Evolutionary conservation across 805 yeast genomes (phyloP).

Genomic region (Ogataea nonfermentans): DNA sequence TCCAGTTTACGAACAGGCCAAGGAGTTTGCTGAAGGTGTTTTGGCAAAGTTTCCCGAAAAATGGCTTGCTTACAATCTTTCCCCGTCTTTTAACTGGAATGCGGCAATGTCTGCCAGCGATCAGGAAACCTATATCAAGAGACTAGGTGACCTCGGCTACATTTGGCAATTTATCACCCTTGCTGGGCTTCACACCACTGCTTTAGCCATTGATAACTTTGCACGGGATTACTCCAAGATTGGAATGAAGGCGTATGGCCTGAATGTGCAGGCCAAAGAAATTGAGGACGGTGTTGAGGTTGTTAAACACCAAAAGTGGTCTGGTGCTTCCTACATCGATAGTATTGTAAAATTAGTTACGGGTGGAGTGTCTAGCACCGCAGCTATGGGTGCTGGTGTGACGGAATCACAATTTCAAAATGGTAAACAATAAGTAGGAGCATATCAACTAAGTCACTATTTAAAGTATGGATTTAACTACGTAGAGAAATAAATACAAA

Average conservation of each 20-base stretch:
- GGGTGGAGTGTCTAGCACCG: conserved; percentile 93
- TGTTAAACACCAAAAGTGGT: conserved; percentile 98
- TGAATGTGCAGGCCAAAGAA: conserved; percentile 81
- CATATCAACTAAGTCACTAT: not conserved
- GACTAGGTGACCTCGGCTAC: conserved; percentile 85
- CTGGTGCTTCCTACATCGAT: conserved; percentile 97
- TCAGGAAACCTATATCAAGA: conserved; percentile 85
- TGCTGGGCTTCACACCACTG: conserved; percentile 96
- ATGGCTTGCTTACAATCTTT: conserved; percentile 95
- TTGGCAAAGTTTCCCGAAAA: conserved; percentile 76
- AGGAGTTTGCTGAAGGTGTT: conserved; percentile 92
- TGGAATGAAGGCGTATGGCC: conserved; percentile 97
- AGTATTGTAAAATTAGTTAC: conserved; percentile 83
- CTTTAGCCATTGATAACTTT: conserved; percentile 84
- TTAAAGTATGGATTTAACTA: not conserved
- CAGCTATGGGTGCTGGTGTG: conserved; percentile 98
- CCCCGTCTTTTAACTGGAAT: conserved; percentile 98
- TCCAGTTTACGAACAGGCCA: conserved; percentile 91
- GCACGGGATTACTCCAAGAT: conserved; percentile 70
- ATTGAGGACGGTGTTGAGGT: conserved; percentile 89
- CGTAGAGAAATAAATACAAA: too few species aligned
- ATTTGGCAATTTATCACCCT: conserved; percentile 97
- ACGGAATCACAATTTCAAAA: conserved; percentile 91
- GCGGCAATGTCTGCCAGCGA: conserved; percentile 84
- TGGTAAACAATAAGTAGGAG: conserved; percentile 9